Evolutionary conservation across 2,329 filamentous ascomycete genomes (phyloP).

Genomic region (Pestalotiopsis sp.): DNA sequence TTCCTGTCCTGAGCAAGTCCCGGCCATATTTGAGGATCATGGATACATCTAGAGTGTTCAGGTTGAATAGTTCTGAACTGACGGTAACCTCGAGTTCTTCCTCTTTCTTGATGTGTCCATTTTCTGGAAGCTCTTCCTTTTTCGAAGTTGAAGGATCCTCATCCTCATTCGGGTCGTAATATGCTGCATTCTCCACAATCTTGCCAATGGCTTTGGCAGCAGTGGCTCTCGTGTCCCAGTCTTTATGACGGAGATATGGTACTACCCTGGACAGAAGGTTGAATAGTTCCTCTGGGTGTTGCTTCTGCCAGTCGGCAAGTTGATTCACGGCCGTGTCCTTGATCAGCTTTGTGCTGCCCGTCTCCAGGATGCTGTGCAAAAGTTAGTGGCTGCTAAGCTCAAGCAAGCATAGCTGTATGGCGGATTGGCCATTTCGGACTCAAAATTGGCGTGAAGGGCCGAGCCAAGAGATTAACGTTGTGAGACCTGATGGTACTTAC

Average conservation of each 20-base stretch:
- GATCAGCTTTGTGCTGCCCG: slow-evolving; percentile 93
- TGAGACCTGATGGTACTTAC: slow-evolving; percentile 56
- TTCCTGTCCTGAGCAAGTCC: slow-evolving; percentile 81
- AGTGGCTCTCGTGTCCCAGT: slow-evolving; percentile 95
- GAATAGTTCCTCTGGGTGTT: slow-evolving; percentile 96
- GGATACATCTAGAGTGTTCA: slow-evolving; percentile 76
- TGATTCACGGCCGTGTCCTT: slow-evolving; percentile 97
- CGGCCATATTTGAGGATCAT: slow-evolving; percentile 83
- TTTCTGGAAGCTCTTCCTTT: slow-evolving; percentile 46
- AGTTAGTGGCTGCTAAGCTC: slow-evolving; percentile 14
- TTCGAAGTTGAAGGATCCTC: slow-evolving; percentile 55
- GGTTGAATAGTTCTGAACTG: slow-evolving; percentile 66
- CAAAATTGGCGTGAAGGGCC: not conserved
- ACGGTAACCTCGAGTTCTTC: slow-evolving; percentile 54
- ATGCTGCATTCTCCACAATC: slow-evolving; percentile 86
- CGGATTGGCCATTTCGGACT: not conserved
- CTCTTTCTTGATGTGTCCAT: slow-evolving; percentile 61
- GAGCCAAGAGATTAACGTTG: not conserved
- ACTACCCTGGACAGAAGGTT: slow-evolving; percentile 91
- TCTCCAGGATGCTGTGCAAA: slow-evolving; percentile 80
- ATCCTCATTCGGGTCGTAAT: slow-evolving; percentile 84
- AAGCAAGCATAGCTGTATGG: not conserved
- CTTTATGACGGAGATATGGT: slow-evolving; percentile 92
- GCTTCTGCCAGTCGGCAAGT: slow-evolving; percentile 95
- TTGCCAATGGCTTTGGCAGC: slow-evolving; percentile 93